phyloP scores from a whole-genome alignment of 2,329 filamentous ascomycete species.

The Neopestalotiopsis clavispora region DNA sequence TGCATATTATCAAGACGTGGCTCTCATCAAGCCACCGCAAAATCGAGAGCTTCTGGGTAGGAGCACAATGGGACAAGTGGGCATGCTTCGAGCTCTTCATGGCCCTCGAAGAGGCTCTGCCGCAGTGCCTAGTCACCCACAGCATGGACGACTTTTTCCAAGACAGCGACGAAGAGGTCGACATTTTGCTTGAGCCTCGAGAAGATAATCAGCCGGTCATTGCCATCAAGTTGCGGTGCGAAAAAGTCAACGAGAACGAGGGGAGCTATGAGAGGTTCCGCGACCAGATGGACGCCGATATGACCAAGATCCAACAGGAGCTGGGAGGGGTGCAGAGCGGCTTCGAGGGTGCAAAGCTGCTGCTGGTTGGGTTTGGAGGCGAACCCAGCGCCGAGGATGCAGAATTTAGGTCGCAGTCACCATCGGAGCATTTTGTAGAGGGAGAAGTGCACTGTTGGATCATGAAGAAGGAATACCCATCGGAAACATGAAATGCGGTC shows the following conservation, averaged over 20 bases:
- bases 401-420: neutral
- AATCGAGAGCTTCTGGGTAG: constrained; percentile 10
- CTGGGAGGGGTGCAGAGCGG: neutral
- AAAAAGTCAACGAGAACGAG: constrained; percentile 10
- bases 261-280: constrained; percentile 14
- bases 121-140: neutral
- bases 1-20: neutral
- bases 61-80: constrained; percentile 9
- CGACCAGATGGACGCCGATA: constrained; percentile 5
- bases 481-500: neutral
- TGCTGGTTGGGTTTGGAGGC: constrained; percentile 1
- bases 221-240: constrained; percentile 4
- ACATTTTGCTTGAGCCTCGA: constrained; percentile 9
- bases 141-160: neutral
- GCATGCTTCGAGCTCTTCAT: constrained; percentile 10
- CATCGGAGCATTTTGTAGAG: neutral
- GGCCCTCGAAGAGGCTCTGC: neutral
- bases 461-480: neutral
- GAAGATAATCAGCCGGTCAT: neutral
- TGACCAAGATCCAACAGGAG: constrained; percentile 4
- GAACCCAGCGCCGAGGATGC: constrained; percentile 4
- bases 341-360: constrained; percentile 2
- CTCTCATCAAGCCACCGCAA: neutral
- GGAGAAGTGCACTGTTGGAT: constrained; percentile 12
- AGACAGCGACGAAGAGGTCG: constrained; percentile 3